Conservation (phyloP, 73 alveolate genomes). For the Paramecium primaurelia region DNA sequence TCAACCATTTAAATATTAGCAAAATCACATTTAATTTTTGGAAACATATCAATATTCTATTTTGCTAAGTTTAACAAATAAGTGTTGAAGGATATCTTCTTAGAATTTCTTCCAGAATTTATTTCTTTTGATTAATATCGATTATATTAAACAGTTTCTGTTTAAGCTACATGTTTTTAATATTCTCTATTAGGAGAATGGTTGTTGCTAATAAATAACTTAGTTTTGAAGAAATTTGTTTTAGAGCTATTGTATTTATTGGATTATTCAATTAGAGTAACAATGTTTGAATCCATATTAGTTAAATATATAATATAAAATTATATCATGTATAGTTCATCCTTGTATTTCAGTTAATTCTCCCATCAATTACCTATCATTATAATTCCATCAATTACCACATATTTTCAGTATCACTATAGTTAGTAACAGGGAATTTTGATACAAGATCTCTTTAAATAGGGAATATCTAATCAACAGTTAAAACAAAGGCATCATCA, state of each 20-base stretch:
- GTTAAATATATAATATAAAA: background rate
- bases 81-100: background rate
- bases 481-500: constrained; percentile 86
- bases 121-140: constrained; percentile 4
- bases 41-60: background rate
- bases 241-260: constrained; percentile 11
- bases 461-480: constrained; percentile 73
- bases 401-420: constrained; percentile 20
- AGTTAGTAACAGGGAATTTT: background rate
- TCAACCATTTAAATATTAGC: constrained; percentile 31
- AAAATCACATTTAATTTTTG: background rate
- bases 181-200: constrained; percentile 29
- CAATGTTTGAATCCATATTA: constrained; percentile 25
- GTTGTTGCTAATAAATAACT: background rate
- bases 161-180: constrained; percentile 2
- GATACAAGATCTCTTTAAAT: background rate
- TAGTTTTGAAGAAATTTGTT: background rate
- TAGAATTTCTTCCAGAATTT: background rate
- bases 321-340: background rate
- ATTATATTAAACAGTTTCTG: background rate
- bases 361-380: constrained; percentile 10
- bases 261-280: constrained; percentile 9
- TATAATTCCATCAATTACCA: background rate
- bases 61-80: constrained; percentile 6
- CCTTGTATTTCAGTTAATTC: background rate